phyloP scores from a whole-genome alignment of 768 basidiomycete species.

The Melanogaster broomeanus region DNA sequence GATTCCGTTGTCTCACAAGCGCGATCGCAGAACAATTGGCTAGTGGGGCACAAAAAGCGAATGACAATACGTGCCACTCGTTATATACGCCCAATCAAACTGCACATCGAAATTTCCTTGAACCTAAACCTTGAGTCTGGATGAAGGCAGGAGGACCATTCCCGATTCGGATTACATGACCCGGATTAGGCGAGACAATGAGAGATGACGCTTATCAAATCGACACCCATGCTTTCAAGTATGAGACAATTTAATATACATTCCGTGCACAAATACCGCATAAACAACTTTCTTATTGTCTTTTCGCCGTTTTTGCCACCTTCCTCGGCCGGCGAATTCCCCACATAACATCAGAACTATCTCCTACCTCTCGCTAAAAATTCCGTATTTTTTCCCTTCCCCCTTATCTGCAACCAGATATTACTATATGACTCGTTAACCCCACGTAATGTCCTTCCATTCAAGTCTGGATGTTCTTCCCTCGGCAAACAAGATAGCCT shows the following conservation, averaged over 20 bases:
- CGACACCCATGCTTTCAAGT: slow-evolving; percentile 26
- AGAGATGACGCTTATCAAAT: slow-evolving; percentile 34
- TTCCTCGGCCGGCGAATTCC: slow-evolving; percentile 38
- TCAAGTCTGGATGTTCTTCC: slow-evolving; percentile 28
- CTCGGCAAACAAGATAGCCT: slow-evolving; percentile 29
- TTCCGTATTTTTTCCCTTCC: slow-evolving; percentile 33
- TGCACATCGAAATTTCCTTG: slow-evolving; percentile 37
- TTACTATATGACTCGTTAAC: slow-evolving; percentile 34
- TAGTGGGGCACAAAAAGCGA: slow-evolving; percentile 59
- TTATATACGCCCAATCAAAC: slow-evolving; percentile 50
- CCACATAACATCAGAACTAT: slow-evolving; percentile 25
- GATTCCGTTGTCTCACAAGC: slow-evolving; percentile 53
- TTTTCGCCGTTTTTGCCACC: slow-evolving; percentile 30
- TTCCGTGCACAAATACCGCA: slow-evolving; percentile 41
- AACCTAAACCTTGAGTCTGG: slow-evolving; percentile 29
- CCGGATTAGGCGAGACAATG: slow-evolving; percentile 36
- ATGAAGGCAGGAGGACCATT: slow-evolving; percentile 18
- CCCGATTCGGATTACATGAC: slow-evolving; percentile 20
- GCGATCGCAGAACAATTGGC: slow-evolving; percentile 60
- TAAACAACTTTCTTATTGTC: slow-evolving; percentile 52
- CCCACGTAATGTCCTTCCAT: slow-evolving; percentile 33
- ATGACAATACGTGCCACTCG: slow-evolving; percentile 55
- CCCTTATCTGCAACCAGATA: slow-evolving; percentile 35
- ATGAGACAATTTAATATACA: slow-evolving; percentile 40
- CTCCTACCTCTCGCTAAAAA: slow-evolving; percentile 28